Evolutionary conservation across 129 eudicot genomes (phyloP), one percentile per base, ranked within the genome.

Genomic region (Calendula officinalis): DNA sequence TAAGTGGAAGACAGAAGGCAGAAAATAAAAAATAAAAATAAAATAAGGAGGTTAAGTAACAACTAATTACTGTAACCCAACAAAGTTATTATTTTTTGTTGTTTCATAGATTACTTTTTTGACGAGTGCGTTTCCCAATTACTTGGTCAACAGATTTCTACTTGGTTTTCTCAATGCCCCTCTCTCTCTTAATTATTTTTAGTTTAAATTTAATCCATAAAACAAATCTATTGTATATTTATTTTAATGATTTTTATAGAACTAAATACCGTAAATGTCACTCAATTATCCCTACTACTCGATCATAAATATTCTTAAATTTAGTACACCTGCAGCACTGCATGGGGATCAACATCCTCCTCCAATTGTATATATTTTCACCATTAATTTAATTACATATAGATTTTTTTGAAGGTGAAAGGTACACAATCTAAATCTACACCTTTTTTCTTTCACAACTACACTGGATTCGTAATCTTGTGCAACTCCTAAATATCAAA

Each of bases 41-140:
- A 22, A 22, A 22, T 22, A 22, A 22, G 46, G 65, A 64, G 72
- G 66, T 66, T 73, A 64, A 74, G 67, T 57, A 74, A 68, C 60
- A 74, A 66, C 54, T 66, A 73, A 73, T 73, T 68, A 59, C 66
- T 58, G 71, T 56, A 66, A 65, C 75, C 74, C 48, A 70, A 63
- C 84, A 71, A 69, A 61, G 63, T 75, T 60, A 70, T 40, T 63
- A 45, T 62, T 67, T 70, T 68, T 70, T 64, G 64, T 65, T 74
- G 62, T 66, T 56, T 74, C 73, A 30, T 51, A 74, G 66, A 62
- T 75, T 72, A 38, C 79, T 41, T 81, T 76, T 87, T 87, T 91
- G 97, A 87, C 89, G 87, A 80, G 81, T 81, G 88, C 90, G 96
- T 76, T 75, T 87, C 83, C 90, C 98, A 52, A 91, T 73, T 80